Evolutionary conservation across 2,329 filamentous ascomycete species (phyloP).

Genomic region (Aureobasidium uvarum): DNA sequence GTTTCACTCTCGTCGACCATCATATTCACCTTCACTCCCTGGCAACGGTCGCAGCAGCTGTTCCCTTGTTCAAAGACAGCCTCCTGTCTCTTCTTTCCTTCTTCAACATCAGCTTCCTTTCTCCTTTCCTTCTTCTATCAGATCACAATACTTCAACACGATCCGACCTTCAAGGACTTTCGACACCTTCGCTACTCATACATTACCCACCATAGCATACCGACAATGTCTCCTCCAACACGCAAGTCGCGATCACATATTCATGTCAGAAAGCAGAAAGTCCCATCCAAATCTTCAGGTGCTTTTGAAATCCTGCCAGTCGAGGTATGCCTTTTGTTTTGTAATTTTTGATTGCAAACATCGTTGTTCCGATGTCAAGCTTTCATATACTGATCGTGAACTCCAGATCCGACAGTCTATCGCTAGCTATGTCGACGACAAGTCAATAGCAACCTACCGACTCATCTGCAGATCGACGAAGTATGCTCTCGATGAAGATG

Average conservation of each 20-base stretch:
- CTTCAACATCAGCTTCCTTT: background rate
- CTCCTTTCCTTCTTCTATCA: background rate
- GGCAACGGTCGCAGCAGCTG: background rate
- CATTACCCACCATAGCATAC: background rate
- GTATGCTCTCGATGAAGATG: conserved; percentile 43
- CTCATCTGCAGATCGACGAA: conserved; percentile 43
- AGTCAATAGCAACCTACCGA: conserved; percentile 46
- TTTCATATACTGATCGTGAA: conserved; percentile 16
- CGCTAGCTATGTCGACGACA: conserved; percentile 42
- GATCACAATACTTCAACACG: background rate
- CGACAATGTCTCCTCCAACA: background rate
- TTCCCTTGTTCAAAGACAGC: background rate
- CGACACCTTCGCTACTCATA: background rate
- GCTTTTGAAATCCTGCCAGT: conserved; percentile 33
- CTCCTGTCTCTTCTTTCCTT: background rate
- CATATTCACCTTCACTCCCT: conserved; percentile 1
- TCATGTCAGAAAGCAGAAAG: background rate
- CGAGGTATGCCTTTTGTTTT: conserved; percentile 31
- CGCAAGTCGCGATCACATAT: background rate
- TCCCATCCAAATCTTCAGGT: background rate
- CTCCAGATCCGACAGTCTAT: conserved; percentile 45
- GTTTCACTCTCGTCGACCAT: background rate
- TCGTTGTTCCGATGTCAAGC: background rate
- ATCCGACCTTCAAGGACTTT: background rate
- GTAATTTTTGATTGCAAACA: background rate